Evolutionary conservation across 2,329 filamentous ascomycete species (phyloP).

Genomic region (Apiospora phragmitis): DNA sequence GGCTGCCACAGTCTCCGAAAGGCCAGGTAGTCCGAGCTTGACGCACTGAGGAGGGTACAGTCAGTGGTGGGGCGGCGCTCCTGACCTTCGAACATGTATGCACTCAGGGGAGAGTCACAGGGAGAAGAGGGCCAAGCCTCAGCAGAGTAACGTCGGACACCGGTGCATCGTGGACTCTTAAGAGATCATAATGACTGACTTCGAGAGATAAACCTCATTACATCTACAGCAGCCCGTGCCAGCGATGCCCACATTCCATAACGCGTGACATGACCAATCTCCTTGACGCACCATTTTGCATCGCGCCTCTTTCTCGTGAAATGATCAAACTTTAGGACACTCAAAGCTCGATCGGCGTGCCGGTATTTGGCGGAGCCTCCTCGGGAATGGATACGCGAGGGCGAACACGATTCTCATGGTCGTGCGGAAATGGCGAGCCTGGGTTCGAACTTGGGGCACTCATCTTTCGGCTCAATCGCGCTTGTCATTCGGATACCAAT

Average conservation of each 20-base stretch:
- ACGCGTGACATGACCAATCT: not conserved
- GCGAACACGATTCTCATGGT: not conserved
- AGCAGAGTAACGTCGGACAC: not conserved
- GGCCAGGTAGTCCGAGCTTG: not conserved
- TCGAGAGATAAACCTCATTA: not conserved
- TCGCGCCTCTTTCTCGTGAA: not conserved
- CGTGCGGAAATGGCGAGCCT: not conserved
- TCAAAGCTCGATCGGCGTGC: not conserved
- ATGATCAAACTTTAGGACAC: not conserved
- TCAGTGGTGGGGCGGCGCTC: not conserved
- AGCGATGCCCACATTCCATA: not conserved
- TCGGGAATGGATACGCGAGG: not conserved
- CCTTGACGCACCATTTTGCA: not conserved
- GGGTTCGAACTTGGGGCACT: not conserved
- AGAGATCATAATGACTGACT: not conserved
- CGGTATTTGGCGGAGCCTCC: not conserved
- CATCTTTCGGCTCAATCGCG: not conserved
- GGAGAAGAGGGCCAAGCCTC: not conserved
- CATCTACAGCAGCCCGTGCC: not conserved
- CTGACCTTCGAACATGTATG: not conserved
- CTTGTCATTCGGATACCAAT: not conserved
- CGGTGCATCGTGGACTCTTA: not conserved
- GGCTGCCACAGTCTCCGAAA: not conserved
- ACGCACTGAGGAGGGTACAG: not conserved
- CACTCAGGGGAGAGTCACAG: not conserved